Evolutionary conservation across 2,329 filamentous ascomycete species (phyloP).

Genomic region (Xylaria sp.): DNA sequence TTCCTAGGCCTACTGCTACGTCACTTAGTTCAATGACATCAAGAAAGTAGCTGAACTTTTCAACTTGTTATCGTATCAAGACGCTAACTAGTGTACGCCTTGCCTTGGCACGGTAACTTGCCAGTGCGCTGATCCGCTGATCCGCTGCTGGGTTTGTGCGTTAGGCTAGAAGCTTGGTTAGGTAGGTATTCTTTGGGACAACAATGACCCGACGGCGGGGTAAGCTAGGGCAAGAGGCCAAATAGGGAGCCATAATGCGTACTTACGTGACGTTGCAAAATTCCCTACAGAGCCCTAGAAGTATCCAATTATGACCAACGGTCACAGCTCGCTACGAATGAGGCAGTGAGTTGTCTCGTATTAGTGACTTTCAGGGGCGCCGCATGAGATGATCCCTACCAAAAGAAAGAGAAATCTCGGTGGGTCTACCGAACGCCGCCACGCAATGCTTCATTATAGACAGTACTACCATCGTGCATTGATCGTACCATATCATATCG

Average conservation of each 20-base stretch:
- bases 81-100: conserved; percentile 1
- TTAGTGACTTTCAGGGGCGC: background rate
- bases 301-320: background rate
- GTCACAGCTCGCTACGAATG: conserved; percentile 1
- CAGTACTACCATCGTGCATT: conserved; percentile 12
- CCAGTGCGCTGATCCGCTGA: background rate
- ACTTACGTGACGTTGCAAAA: background rate
- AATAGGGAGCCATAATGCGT: background rate
- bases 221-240: background rate
- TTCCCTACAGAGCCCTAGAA: background rate
- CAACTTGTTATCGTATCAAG: background rate
- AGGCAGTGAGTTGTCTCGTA: conserved; percentile 17
- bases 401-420: conserved; percentile 4
- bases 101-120: background rate
- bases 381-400: conserved; percentile 9
- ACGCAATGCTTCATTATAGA: conserved; percentile 9
- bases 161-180: conserved; percentile 8
- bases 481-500: conserved; percentile 11
- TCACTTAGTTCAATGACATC: conserved; percentile 8
- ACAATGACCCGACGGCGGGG: conserved; percentile 4
- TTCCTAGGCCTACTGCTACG: background rate
- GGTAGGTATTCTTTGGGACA: background rate
- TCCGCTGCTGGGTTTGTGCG: background rate
- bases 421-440: background rate
- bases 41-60: background rate